Evolutionary conservation across 2,329 filamentous ascomycete genomes (phyloP).

Genomic region (Fusarium haematococcum): DNA sequence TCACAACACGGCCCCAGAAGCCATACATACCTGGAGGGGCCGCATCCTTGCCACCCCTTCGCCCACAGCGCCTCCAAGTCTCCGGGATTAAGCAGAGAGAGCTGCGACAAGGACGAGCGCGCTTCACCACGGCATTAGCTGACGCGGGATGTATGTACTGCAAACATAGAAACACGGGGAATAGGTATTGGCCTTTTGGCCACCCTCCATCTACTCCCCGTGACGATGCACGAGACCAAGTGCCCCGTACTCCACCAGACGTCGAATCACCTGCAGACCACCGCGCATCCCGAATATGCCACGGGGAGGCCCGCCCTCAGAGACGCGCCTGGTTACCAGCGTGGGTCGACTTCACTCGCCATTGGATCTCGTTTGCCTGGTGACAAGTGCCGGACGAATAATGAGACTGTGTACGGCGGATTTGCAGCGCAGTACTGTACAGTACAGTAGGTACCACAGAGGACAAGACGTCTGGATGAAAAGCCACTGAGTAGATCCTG

Average conservation of each 20-base stretch:
- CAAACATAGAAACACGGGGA: slow-evolving; percentile 15
- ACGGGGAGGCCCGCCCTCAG: slow-evolving; percentile 29
- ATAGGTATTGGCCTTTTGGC: background rate
- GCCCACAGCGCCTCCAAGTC: background rate
- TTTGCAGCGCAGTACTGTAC: background rate
- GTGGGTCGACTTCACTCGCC: slow-evolving; percentile 2
- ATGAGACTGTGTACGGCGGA: background rate
- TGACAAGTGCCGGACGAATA: slow-evolving; percentile 36
- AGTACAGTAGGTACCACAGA: background rate
- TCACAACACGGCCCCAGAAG: slow-evolving; percentile 33
- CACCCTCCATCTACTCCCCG: slow-evolving; percentile 13
- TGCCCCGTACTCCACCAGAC: slow-evolving; percentile 13
- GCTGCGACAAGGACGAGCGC: slow-evolving; percentile 14
- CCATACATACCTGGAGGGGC: slow-evolving; percentile 1
- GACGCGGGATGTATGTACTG: background rate
- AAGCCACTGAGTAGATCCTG: slow-evolving; percentile 3
- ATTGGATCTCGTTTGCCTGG: slow-evolving; percentile 19
- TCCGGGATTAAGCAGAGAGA: slow-evolving; percentile 14
- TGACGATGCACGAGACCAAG: slow-evolving; percentile 42
- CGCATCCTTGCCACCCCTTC: slow-evolving; percentile 12
- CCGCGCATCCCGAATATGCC: slow-evolving; percentile 25
- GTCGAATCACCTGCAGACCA: slow-evolving; percentile 41
- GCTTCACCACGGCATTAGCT: slow-evolving; percentile 37
- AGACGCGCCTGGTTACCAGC: slow-evolving; percentile 9
- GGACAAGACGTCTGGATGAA: background rate